These are phyloP conservation scores for Agrocybe praecox DNA, from an alignment of 768 basidiomycete species.

Conservation along the genomic window DNA sequence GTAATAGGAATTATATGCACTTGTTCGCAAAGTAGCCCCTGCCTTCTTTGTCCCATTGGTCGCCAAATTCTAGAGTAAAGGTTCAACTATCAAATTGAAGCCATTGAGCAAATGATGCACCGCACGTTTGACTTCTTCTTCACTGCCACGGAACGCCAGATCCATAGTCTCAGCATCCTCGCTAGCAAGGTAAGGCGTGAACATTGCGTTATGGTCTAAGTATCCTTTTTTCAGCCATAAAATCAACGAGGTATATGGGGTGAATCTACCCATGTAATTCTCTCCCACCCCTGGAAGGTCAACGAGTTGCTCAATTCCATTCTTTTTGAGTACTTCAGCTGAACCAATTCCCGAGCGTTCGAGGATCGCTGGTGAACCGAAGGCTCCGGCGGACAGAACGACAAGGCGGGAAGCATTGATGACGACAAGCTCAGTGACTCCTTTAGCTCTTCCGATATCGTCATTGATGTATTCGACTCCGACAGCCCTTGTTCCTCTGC, in stretches of 20 bases:
- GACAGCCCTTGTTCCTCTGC: constrained; percentile 39
- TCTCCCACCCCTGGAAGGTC: constrained; percentile 78
- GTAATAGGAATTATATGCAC: background rate
- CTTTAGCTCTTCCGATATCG: constrained; percentile 20
- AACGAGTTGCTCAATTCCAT: constrained; percentile 48
- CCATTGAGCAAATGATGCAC: background rate
- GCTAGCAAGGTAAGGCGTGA: constrained; percentile 39
- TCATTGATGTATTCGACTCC: constrained; percentile 53
- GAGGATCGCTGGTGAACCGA: constrained; percentile 54
- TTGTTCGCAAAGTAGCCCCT: constrained; percentile 7
- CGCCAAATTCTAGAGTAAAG: background rate
- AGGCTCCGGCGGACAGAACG: constrained; percentile 49
- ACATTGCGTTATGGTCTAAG: constrained; percentile 40
- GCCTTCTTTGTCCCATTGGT: constrained; percentile 2
- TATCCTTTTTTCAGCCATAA: background rate
- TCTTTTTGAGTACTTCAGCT: constrained; percentile 38
- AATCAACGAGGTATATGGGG: background rate
- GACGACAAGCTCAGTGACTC: constrained; percentile 10
- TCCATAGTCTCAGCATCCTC: constrained; percentile 51
- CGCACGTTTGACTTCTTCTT: constrained; percentile 41
- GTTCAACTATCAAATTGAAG: background rate
- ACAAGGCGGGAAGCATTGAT: constrained; percentile 44
- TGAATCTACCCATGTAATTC: constrained; percentile 48
- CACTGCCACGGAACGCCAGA: constrained; percentile 38
- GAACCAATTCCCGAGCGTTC: constrained; percentile 64